Base-by-base conservation (phyloP, 2,329 filamentous ascomycete genomes). In the Penicillium sp. region DNA sequence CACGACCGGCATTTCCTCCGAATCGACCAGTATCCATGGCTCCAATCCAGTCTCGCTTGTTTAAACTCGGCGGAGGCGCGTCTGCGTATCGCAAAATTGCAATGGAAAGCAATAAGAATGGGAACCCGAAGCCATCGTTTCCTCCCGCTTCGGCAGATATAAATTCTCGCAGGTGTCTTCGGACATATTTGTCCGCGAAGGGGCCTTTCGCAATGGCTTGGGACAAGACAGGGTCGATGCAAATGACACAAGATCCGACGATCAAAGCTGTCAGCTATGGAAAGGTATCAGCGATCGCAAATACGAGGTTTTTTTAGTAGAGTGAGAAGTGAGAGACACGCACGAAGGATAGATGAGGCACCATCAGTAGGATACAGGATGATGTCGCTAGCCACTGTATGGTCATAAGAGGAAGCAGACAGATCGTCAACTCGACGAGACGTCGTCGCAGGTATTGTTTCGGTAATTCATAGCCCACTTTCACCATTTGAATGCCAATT, bases 121-220 rank as follows among this genome's bases (percentile, higher is more conserved):
- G 83, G 43, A 85, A 85, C 0, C 80, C 83, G 38, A 86, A 83
- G 0, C 83, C 83, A 56, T 86, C 83, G 56, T 85, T 85, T 2
- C 79, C 78, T 6, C 83, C 84, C 3, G 81, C 82, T 56, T 86
- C 83, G 1, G 82, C 77, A 0, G 82, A 85, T 18, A 86, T 85
- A 51, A 85, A 80, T 57, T 85, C 81, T 26, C 83, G 77, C 4
- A 86, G 70, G 3, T 78, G 74, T 1, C 82, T 76, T 9, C 79
- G 74, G 2, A 86, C 82, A 52, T 79, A 85, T 53, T 83, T 84
- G 60, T 86, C 83, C 0, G 84, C 76, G 58, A 86, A 85, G 0
- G 81, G 80, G 0, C 82, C 82, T 63, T 85, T 85, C 16, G 83
- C 84, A 15, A 85, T 77, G 24, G 82, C 81, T 59, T 85, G 82